Percentiles rank a stretch among this genome's conserved stretches.
Conservation (phyloP, 1,139 yeast species). For the Kurtzmaniella quercitrusa region DNA sequence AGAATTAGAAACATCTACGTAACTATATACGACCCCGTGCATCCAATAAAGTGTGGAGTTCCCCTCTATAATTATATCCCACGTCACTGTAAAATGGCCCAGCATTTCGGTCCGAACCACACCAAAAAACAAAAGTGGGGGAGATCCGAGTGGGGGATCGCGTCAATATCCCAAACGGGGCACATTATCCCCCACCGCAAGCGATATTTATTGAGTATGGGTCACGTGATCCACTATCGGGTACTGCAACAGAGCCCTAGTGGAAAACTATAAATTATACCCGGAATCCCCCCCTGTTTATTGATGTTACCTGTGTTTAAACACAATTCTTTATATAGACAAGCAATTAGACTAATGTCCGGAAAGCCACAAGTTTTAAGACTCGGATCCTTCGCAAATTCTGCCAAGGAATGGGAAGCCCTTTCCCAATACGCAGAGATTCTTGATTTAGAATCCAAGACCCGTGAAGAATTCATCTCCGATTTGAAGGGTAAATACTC, state of each 20-base stretch:
- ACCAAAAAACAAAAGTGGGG: too few relatives aligned
- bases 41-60: too few relatives aligned
- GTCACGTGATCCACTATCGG: background rate
- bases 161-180: background rate
- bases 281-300: background rate
- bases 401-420: slow-evolving; percentile 55
- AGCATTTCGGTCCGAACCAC: too few relatives aligned
- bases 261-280: background rate
- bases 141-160: background rate
- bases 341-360: slow-evolving; percentile 5
- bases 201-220: background rate
- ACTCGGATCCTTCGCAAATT: slow-evolving; percentile 51
- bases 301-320: background rate
- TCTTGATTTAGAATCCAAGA: slow-evolving; percentile 39
- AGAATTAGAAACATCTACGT: too few relatives aligned
- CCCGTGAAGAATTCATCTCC: slow-evolving; percentile 46
- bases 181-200: slow-evolving; percentile 1
- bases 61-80: too few relatives aligned
- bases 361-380: slow-evolving; percentile 54
- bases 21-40: too few relatives aligned
- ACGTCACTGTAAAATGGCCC: too few relatives aligned
- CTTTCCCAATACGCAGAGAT: slow-evolving; percentile 47
- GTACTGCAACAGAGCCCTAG: background rate
- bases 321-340: background rate
- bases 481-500: slow-evolving; percentile 49